A percentile compares a stretch with the other conserved stretches of the same genome.
phyloP scores from a whole-genome alignment of 139 green algal species.

The Chlamydomonas eustigma region DNA sequence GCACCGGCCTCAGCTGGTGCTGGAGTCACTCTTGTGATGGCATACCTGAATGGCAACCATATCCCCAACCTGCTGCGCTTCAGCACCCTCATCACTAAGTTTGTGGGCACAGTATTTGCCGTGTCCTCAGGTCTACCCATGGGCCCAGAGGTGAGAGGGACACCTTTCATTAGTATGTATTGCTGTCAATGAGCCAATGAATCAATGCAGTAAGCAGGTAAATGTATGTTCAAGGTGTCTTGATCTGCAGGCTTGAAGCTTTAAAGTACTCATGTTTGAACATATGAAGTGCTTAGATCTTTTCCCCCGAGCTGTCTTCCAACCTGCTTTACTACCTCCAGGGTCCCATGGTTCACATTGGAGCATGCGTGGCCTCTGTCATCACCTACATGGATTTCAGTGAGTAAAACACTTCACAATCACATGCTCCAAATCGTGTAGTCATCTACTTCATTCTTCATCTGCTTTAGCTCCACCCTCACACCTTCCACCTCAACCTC shows the following conservation, averaged over 20 bases:
- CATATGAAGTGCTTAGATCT: no score
- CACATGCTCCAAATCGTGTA: no score
- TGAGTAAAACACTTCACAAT: no score
- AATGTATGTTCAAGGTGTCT: no score
- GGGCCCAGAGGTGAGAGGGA: constrained; percentile 60
- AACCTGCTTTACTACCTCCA: constrained; percentile 4
- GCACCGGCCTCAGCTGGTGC: constrained; percentile 69
- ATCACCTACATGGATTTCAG: constrained; percentile 63
- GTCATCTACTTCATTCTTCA: background rate
- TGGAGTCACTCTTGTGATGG: constrained; percentile 85
- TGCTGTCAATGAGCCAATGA: no score
- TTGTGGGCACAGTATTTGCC: constrained; percentile 53
- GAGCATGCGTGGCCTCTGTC: constrained; percentile 70
- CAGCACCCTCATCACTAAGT: constrained; percentile 64
- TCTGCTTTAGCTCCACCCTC: background rate
- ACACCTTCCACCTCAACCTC: no score
- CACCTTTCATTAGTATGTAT: background rate
- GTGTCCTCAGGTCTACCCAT: constrained; percentile 50
- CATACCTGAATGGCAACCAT: constrained; percentile 71
- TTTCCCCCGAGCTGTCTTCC: no score
- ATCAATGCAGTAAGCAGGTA: no score
- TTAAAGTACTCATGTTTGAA: no score
- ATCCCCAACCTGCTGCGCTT: constrained; percentile 65
- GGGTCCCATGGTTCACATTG: constrained; percentile 88
- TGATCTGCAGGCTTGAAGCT: no score